phyloP scores from a whole-genome alignment of 352 stramenopile species.

The Globisporangium alternatum region DNA sequence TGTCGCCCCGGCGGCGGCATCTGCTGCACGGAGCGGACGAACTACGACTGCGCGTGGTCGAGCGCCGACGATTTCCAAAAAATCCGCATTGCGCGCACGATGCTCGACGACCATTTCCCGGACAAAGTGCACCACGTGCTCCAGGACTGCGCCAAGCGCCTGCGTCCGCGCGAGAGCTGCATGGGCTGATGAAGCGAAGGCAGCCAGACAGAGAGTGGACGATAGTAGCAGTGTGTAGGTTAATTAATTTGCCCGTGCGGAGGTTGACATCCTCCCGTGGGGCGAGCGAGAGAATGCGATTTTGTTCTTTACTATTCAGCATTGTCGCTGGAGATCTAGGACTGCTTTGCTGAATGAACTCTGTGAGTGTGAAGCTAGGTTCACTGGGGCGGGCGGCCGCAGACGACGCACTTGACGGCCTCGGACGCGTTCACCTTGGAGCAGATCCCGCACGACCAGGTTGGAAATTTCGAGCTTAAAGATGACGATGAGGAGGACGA shows the following conservation, averaged over 20 bases:
- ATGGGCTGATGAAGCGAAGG: constrained; percentile 15
- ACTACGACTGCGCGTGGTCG: constrained; percentile 80
- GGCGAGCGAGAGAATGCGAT: background rate
- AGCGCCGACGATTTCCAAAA: constrained; percentile 54
- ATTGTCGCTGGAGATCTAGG: background rate
- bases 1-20: constrained; percentile 74
- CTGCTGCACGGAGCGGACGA: constrained; percentile 78
- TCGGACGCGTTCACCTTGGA: constrained; percentile 56
- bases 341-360: background rate
- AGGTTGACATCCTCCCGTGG: background rate
- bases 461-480: background rate
- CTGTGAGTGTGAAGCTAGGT: constrained; percentile 13
- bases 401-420: constrained; percentile 63
- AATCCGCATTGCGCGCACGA: constrained; percentile 79
- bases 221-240: background rate
- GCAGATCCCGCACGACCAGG: constrained; percentile 74
- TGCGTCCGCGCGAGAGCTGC: constrained; percentile 33
- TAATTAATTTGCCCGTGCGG: background rate
- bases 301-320: background rate
- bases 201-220: background rate
- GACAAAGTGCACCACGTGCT: constrained; percentile 88
- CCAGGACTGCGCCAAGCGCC: constrained; percentile 66
- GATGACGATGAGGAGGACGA: background rate
- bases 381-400: constrained; percentile 38
- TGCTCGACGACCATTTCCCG: constrained; percentile 87